Evolutionary conservation across 768 basidiomycete genomes (phyloP).

Genomic region (Boletus insuetus): DNA sequence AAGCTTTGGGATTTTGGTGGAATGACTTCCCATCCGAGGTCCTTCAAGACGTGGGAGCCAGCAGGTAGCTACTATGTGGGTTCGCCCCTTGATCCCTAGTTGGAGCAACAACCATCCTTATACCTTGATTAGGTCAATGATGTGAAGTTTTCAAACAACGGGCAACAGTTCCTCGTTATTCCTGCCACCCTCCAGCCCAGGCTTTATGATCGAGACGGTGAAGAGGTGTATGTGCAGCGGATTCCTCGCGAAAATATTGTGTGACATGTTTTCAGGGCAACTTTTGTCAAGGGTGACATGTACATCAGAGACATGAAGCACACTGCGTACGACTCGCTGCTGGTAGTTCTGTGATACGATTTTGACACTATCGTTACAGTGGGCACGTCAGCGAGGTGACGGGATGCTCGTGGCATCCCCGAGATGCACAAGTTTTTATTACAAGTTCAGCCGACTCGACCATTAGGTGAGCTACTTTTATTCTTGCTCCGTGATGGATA

Average conservation of each 20-base stretch:
- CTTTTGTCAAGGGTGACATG: constrained; percentile 91
- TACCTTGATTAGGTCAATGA: constrained; percentile 70
- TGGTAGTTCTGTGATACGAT: constrained; percentile 1
- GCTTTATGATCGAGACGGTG: constrained; percentile 89
- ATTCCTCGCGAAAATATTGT: constrained; percentile 28
- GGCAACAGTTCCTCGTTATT: constrained; percentile 82
- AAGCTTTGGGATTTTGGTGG: constrained; percentile 99
- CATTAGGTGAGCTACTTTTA: constrained; percentile 60
- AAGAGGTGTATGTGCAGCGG: constrained; percentile 70
- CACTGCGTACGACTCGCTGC: constrained; percentile 69
- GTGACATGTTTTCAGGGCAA: constrained; percentile 61
- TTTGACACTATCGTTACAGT: constrained; percentile 39
- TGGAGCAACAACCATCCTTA: not conserved
- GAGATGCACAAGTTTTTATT: constrained; percentile 78
- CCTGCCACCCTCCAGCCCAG: constrained; percentile 86
- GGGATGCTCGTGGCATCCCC: constrained; percentile 91
- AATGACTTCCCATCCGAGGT: constrained; percentile 86
- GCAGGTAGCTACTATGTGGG: constrained; percentile 87
- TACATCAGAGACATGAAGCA: constrained; percentile 99
- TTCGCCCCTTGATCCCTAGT: constrained; percentile 3
- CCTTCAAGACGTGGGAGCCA: constrained; percentile 97
- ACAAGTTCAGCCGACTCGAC: constrained; percentile 96
- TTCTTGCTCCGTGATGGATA: not conserved
- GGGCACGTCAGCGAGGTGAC: constrained; percentile 94
- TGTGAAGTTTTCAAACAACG: constrained; percentile 84